A percentile compares a stretch with the other conserved stretches of the same genome.
Conservation (phyloP, 2,329 filamentous ascomycete species). For the Neonectria magnoliae region DNA sequence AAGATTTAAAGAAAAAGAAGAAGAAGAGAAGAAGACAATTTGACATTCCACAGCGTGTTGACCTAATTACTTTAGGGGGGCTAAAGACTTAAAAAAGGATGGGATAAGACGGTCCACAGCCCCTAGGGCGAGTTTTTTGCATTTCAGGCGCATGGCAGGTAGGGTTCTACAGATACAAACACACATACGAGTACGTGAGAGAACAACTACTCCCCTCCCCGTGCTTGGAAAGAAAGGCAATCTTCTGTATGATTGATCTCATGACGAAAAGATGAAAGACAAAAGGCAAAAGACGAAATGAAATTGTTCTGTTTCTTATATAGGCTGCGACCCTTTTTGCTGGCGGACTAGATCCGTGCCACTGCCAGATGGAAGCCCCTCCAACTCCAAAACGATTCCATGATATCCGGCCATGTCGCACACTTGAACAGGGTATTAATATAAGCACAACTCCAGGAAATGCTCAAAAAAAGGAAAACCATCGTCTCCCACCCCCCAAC, state of each 20-base stretch:
- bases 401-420: slow-evolving; percentile 32
- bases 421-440: slow-evolving; percentile 38
- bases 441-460: slow-evolving; percentile 38
- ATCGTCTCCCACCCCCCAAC: neutral
- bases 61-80: slow-evolving; percentile 8
- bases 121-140: slow-evolving; percentile 26
- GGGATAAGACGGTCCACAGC: slow-evolving; percentile 25
- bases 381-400: slow-evolving; percentile 32
- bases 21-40: slow-evolving; percentile 1
- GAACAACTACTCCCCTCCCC: slow-evolving; percentile 22
- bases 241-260: slow-evolving; percentile 36
- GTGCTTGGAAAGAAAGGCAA: slow-evolving; percentile 32
- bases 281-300: slow-evolving; percentile 35
- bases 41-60: slow-evolving; percentile 22
- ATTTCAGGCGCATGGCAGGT: slow-evolving; percentile 46
- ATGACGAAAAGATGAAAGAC: slow-evolving; percentile 38
- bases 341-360: slow-evolving; percentile 32
- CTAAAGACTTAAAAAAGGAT: slow-evolving; percentile 23
- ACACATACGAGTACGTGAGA: slow-evolving; percentile 27
- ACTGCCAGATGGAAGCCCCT: slow-evolving; percentile 25
- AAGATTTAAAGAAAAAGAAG: neutral
- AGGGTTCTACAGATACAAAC: slow-evolving; percentile 35
- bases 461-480: slow-evolving; percentile 29
- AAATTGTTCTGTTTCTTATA: slow-evolving; percentile 23
- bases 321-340: slow-evolving; percentile 26